phyloP scores from a whole-genome alignment of 345 rosid genomes.

The Pistacia integerrima region DNA sequence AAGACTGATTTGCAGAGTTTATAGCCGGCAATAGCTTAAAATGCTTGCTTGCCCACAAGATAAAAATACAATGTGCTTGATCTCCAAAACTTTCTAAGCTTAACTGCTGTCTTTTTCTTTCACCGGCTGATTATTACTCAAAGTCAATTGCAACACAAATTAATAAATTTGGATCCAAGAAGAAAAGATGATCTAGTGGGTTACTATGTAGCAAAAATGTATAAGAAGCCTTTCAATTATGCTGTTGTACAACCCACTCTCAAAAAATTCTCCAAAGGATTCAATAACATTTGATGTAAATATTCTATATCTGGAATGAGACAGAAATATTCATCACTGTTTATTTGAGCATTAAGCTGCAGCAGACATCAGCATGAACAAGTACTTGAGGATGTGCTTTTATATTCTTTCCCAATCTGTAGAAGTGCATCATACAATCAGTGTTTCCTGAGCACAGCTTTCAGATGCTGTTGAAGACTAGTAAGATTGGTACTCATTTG shows the following conservation, averaged over 20 bases:
- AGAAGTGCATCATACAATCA: slow-evolving; percentile 9
- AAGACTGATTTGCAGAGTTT: too few species aligned
- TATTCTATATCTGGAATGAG: too few species aligned
- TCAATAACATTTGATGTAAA: not conserved
- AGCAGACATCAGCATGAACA: not conserved
- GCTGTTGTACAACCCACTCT: not conserved
- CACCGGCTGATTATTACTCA: not conserved
- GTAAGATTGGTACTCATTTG: slow-evolving; percentile 50
- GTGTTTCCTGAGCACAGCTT: slow-evolving; percentile 49
- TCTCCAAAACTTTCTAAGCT: too few species aligned
- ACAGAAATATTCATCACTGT: not conserved
- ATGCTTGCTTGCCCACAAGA: not conserved
- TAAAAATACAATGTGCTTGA: too few species aligned
- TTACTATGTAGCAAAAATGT: too few species aligned
- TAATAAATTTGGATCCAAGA: too few species aligned
- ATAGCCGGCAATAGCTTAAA: too few species aligned
- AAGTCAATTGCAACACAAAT: too few species aligned
- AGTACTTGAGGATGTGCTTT: not conserved
- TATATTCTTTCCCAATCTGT: not conserved
- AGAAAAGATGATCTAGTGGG: too few species aligned
- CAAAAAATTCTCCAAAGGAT: not conserved
- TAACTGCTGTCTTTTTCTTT: not conserved
- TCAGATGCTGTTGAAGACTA: slow-evolving; percentile 48
- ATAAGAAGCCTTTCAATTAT: not conserved
- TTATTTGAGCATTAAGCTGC: not conserved